Base-by-base conservation (phyloP, 768 basidiomycete genomes). In the Mycena galopus region DNA sequence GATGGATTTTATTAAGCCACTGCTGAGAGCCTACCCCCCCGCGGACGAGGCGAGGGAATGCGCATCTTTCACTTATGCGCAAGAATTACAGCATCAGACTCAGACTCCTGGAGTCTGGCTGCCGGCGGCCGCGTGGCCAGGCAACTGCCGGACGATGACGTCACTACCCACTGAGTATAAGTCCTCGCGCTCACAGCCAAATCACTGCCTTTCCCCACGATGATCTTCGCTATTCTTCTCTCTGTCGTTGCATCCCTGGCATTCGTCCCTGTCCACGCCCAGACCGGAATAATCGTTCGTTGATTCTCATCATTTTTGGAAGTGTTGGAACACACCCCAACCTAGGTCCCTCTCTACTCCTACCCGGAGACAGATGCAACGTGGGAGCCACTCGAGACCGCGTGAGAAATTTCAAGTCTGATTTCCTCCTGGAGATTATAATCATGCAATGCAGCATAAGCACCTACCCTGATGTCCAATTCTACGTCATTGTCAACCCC, bases 241-340 rank as follows among this genome's bases (percentile, higher is more conserved):
- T 35, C 68, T 56, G 37, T 47, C 39, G 53, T 69, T 8, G 21
- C 53, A 55, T 62, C 57, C 47, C 39, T 69, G 68, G 3, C 55
- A 35, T 51, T 57, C 53, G 30, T 50, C 29, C 35, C 60, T 33
- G 60, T 69, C 53, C 44, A 69, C 9, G 68, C 68, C 44, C 23
- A 55, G 39, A 69, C 53, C 23, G 68, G 68, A 57, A 57, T 69
- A 42, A 62, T 69, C 16, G 68, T 69, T 62, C 37, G 68, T 69
- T 51, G 10, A 33, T 56, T 55, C 53, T 44, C 33, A 23, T 61
- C 42, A 42, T 32, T 60, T 67, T 60, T 37, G 33, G 21, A 50
- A 53, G 33, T 32, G 27, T 63, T 57, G 30, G 44, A 58, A 21
- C 14, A 35, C 23, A 62, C 55, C 57, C 39, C 51, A 47, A 42